Percentiles rank a stretch among this genome's conserved stretches.
These are phyloP conservation scores for Truncatella angustata DNA, from an alignment of 2,329 filamentous ascomycete genomes.

Conservation along the genomic window DNA sequence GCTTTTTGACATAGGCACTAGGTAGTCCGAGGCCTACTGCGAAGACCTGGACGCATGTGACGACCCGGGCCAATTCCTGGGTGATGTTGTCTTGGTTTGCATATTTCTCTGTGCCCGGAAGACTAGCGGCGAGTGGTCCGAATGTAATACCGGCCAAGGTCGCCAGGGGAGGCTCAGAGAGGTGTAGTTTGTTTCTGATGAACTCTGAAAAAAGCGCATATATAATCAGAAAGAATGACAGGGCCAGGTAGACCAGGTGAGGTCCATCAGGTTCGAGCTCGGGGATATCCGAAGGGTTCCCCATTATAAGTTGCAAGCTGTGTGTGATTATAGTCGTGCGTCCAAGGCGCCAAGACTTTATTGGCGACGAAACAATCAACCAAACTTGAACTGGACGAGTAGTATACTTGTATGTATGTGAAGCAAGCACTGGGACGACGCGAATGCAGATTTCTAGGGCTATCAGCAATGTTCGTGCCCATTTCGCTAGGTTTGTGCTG, in stretches of 20 bases:
- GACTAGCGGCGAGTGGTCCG: not conserved
- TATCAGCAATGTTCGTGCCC: not conserved
- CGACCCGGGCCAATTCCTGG: not conserved
- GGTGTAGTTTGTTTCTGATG: conserved; percentile 3
- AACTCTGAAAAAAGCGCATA: conserved; percentile 4
- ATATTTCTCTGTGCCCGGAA: not conserved
- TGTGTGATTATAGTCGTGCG: not conserved
- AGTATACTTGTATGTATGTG: too few relatives aligned
- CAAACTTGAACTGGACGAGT: too few relatives aligned
- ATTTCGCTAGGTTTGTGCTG: not conserved
- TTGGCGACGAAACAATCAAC: too few relatives aligned
- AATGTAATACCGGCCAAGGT: not conserved
- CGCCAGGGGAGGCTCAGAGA: conserved; percentile 3
- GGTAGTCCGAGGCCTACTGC: conserved; percentile 63
- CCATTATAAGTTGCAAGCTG: not conserved
- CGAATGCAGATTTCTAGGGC: not conserved
- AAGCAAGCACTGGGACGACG: not conserved
- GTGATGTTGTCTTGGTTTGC: conserved; percentile 1
- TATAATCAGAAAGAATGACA: not conserved
- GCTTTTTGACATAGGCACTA: conserved; percentile 48
- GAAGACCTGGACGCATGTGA: conserved; percentile 48
- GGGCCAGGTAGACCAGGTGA: conserved; percentile 1
- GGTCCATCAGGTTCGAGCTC: not conserved
- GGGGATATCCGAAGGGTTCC: not conserved
- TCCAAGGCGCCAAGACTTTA: too few relatives aligned